Conservation (phyloP, 768 basidiomycete genomes). For the Hygrocybe coccinea region DNA sequence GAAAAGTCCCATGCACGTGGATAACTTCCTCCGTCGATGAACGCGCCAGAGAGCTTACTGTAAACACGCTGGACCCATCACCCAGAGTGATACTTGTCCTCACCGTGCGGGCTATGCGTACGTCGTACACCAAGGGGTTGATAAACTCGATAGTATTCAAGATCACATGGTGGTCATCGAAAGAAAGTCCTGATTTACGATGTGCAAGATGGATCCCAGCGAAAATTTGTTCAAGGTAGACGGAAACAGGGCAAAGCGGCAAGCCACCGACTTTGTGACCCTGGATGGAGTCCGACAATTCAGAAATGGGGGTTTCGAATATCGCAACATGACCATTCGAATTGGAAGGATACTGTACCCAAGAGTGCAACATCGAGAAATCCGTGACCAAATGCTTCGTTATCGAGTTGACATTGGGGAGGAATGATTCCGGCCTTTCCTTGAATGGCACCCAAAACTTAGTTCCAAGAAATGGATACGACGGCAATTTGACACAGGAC, state of each 20-base stretch:
- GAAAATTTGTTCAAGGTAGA: conserved; percentile 55
- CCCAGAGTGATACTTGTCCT: conserved; percentile 37
- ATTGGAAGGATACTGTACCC: conserved; percentile 39
- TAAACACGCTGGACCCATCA: conserved; percentile 40
- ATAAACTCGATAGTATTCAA: conserved; percentile 45
- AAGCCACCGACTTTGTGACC: conserved; percentile 56
- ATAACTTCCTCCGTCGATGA: conserved; percentile 30
- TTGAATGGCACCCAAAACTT: conserved; percentile 54
- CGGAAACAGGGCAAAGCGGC: conserved; percentile 61
- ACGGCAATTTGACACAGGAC: conserved; percentile 50
- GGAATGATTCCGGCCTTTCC: neutral
- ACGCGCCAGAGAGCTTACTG: conserved; percentile 38
- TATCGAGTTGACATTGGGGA: neutral
- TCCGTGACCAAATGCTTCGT: conserved; percentile 13
- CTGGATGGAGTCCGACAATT: conserved; percentile 41
- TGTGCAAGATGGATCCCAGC: conserved; percentile 40
- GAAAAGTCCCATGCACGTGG: conserved; percentile 46
- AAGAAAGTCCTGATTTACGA: conserved; percentile 24
- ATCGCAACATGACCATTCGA: conserved; percentile 37
- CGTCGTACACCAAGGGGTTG: conserved; percentile 50
- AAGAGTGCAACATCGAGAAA: conserved; percentile 37
- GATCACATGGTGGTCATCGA: conserved; percentile 32
- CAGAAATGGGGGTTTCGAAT: conserved; percentile 50
- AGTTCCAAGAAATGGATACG: conserved; percentile 55
- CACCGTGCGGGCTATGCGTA: conserved; percentile 30